A percentile compares a stretch with the other conserved stretches of the same genome.
These are phyloP conservation scores for Parastagonospora nodorum DNA, from an alignment of 2,329 filamentous ascomycete species.

Conservation along the genomic window DNA sequence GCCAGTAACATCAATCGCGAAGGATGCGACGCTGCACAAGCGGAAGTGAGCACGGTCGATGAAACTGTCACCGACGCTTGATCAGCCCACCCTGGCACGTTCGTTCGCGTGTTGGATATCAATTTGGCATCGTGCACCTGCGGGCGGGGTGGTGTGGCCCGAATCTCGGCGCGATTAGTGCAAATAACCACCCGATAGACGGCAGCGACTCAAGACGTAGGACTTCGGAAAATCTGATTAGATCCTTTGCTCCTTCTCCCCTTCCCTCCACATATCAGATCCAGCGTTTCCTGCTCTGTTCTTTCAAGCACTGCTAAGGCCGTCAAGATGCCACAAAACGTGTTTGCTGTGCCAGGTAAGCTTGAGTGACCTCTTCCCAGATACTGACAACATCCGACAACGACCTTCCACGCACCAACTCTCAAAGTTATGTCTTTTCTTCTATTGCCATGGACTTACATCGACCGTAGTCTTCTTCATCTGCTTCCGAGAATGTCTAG, in stretches of 20 bases:
- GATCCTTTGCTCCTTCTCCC: conserved; percentile 13
- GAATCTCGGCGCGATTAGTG: conserved; percentile 17
- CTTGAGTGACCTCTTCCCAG: neutral
- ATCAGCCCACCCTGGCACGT: conserved; percentile 8
- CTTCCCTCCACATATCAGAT: conserved; percentile 10
- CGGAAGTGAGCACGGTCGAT: neutral
- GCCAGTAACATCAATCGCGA: too few relatives aligned
- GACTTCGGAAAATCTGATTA: conserved; percentile 28
- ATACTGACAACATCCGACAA: neutral
- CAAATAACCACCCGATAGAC: neutral
- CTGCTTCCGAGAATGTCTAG: conserved; percentile 82
- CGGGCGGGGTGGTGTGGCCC: conserved; percentile 6
- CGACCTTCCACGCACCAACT: too few relatives aligned
- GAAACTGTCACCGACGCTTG: neutral
- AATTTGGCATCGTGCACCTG: conserved; percentile 2
- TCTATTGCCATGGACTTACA: conserved; percentile 2
- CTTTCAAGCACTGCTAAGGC: neutral
- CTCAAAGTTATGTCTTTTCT: neutral
- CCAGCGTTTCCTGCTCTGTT: neutral
- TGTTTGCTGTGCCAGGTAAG: conserved; percentile 72
- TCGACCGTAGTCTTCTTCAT: conserved; percentile 79
- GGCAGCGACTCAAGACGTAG: neutral
- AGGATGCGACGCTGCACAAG: too few relatives aligned
- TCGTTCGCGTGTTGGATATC: conserved; percentile 2
- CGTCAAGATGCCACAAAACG: conserved; percentile 61